These are phyloP conservation scores for Chlorokybus atmophyticus DNA, from an alignment of 139 green algal species.

Conservation along the genomic window DNA sequence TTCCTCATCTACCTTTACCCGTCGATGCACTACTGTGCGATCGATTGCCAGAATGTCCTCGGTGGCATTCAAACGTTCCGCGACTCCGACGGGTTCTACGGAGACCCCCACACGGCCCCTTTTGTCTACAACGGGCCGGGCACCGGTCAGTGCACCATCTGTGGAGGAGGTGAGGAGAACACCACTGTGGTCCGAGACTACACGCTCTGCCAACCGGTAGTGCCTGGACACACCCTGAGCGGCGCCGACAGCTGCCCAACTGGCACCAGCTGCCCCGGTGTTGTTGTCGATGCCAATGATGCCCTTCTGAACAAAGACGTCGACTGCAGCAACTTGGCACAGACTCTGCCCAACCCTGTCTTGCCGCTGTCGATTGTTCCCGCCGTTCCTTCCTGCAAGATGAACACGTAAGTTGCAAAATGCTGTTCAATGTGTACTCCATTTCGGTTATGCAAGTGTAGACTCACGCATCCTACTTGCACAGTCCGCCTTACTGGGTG, in stretches of 20 bases:
- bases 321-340: neutral
- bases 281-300: neutral
- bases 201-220: neutral
- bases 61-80: slow-evolving; percentile 3
- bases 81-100: slow-evolving; percentile 11
- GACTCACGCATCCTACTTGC: no score
- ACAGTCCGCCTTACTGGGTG: neutral
- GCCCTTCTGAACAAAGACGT: neutral
- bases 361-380: neutral
- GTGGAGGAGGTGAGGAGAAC: slow-evolving; percentile 7
- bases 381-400: neutral
- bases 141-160: slow-evolving; percentile 14
- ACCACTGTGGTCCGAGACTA: neutral
- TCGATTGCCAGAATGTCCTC: slow-evolving; percentile 7
- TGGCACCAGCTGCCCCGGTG: neutral
- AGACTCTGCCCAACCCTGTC: neutral
- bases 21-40: slow-evolving; percentile 12
- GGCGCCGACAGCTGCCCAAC: neutral
- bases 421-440: no score
- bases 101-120: neutral
- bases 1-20: slow-evolving; percentile 29
- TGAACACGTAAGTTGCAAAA: no score
- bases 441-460: no score
- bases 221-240: neutral
- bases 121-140: neutral